Percentiles rank a stretch among this genome's conserved stretches.
These are phyloP conservation scores for Fusarium temperatum DNA, from an alignment of 2,329 filamentous ascomycete species.

Conservation along the genomic window DNA sequence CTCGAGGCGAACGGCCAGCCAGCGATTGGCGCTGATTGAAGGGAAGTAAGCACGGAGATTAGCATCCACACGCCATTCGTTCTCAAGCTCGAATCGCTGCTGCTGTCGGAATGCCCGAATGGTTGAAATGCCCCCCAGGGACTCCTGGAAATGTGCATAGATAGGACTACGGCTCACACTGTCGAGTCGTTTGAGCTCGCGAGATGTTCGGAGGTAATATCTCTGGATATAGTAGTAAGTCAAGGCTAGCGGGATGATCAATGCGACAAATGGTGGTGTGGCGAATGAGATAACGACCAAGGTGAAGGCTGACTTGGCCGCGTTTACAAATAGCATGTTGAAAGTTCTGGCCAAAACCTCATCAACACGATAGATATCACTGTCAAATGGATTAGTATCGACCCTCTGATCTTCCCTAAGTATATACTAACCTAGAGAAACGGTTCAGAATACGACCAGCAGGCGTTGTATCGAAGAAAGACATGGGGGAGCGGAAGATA, in stretches of 20 bases:
- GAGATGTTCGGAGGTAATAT: slow-evolving; percentile 95
- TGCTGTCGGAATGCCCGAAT: slow-evolving; percentile 95
- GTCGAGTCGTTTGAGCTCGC: slow-evolving; percentile 94
- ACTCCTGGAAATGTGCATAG: slow-evolving; percentile 98
- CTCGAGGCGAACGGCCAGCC: slow-evolving; percentile 93
- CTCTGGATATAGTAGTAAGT: slow-evolving; percentile 94
- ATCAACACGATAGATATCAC: slow-evolving; percentile 83
- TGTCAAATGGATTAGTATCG: slow-evolving; percentile 47
- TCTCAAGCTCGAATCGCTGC: slow-evolving; percentile 86
- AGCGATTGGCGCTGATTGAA: slow-evolving; percentile 91
- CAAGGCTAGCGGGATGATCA: slow-evolving; percentile 82
- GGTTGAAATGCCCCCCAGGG: slow-evolving; percentile 90
- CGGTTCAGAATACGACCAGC: slow-evolving; percentile 96
- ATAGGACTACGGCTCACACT: slow-evolving; percentile 96
- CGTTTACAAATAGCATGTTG: slow-evolving; percentile 92
- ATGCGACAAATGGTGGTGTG: slow-evolving; percentile 80
- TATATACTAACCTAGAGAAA: slow-evolving; percentile 80
- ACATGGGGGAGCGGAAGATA: slow-evolving; percentile 98
- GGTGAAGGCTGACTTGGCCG: slow-evolving; percentile 81
- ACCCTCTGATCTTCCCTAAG: background rate
- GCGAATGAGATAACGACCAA: slow-evolving; percentile 83
- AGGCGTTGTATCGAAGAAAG: slow-evolving; percentile 97
- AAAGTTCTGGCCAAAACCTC: slow-evolving; percentile 96
- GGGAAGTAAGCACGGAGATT: slow-evolving; percentile 96
- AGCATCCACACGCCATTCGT: slow-evolving; percentile 96